Evolutionary conservation across 176 grass and related monocot species (phyloP).

Genomic region (Tuctoria greenei): DNA sequence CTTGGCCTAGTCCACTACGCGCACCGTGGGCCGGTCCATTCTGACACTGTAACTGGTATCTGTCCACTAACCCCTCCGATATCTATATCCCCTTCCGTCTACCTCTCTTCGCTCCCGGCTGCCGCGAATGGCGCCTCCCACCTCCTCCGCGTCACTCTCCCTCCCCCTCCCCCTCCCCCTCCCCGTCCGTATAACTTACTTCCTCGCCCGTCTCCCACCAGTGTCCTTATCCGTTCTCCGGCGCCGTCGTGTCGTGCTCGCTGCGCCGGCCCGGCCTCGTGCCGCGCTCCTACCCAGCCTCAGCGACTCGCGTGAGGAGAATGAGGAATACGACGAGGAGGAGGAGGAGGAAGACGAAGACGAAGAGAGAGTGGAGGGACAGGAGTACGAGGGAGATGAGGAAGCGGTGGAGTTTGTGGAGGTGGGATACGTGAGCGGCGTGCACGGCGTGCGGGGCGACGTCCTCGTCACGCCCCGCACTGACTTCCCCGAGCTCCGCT

Average conservation of each 20-base stretch:
- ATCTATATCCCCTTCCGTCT: background rate
- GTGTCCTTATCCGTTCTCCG: background rate
- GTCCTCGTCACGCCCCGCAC: constrained; percentile 73
- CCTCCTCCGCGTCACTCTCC: constrained; percentile 9
- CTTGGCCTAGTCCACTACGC: background rate
- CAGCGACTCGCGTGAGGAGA: constrained; percentile 3
- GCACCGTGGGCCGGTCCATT: background rate
- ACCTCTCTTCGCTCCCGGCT: background rate
- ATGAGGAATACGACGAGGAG: too few relatives aligned
- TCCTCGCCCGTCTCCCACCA: constrained; percentile 24
- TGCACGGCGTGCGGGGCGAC: constrained; percentile 81
- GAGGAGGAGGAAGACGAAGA: too few relatives aligned
- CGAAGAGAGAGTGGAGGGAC: too few relatives aligned
- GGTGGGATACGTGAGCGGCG: too few relatives aligned
- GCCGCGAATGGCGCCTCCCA: constrained; percentile 36
- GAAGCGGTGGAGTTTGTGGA: too few relatives aligned
- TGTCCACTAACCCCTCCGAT: background rate
- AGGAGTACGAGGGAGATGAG: too few relatives aligned
- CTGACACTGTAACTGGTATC: background rate
- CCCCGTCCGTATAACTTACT: background rate
- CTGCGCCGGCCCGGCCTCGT: constrained; percentile 24
- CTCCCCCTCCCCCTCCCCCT: constrained; percentile 30
- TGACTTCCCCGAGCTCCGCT: constrained; percentile 84
- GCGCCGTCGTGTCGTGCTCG: constrained; percentile 21
- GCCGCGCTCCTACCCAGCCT: constrained; percentile 49